Percentiles rank a stretch among this genome's conserved stretches.
These are phyloP conservation scores for Parietichytrium sp. DNA, from an alignment of 108 stramenopile species.

Conservation along the genomic window DNA sequence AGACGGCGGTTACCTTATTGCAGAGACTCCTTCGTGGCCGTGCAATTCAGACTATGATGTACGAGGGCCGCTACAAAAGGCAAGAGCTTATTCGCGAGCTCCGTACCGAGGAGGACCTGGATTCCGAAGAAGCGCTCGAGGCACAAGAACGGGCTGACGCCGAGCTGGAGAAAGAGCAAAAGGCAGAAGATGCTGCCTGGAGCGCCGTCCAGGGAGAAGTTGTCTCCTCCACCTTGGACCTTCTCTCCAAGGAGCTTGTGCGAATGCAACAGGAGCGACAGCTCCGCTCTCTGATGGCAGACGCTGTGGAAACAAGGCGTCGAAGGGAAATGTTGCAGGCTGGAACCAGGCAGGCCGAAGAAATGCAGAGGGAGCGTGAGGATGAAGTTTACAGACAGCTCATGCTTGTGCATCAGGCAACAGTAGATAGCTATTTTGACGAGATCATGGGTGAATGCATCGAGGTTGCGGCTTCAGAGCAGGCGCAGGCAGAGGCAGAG, in stretches of 20 bases:
- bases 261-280: conserved; percentile 39
- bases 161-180: neutral
- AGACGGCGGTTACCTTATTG: conserved; percentile 43
- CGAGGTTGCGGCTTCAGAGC: neutral
- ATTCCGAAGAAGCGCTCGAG: conserved; percentile 13
- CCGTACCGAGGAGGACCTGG: conserved; percentile 47
- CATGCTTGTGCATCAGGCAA: conserved; percentile 27
- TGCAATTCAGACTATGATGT: conserved; percentile 59
- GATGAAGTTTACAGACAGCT: conserved; percentile 47
- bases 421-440: conserved; percentile 34
- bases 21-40: conserved; percentile 57
- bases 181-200: neutral
- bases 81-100: conserved; percentile 57
- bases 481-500: neutral
- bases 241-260: conserved; percentile 50
- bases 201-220: conserved; percentile 49
- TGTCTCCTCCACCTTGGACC: conserved; percentile 40
- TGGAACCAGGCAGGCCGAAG: conserved; percentile 52
- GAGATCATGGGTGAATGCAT: conserved; percentile 14
- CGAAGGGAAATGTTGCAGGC: conserved; percentile 46
- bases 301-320: conserved; percentile 38
- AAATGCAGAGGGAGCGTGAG: neutral
- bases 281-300: conserved; percentile 11
- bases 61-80: conserved; percentile 52
- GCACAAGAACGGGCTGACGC: neutral